These are phyloP conservation scores for Exserohilum rostratum DNA, from an alignment of 2,329 filamentous ascomycete genomes.

Conservation along the genomic window DNA sequence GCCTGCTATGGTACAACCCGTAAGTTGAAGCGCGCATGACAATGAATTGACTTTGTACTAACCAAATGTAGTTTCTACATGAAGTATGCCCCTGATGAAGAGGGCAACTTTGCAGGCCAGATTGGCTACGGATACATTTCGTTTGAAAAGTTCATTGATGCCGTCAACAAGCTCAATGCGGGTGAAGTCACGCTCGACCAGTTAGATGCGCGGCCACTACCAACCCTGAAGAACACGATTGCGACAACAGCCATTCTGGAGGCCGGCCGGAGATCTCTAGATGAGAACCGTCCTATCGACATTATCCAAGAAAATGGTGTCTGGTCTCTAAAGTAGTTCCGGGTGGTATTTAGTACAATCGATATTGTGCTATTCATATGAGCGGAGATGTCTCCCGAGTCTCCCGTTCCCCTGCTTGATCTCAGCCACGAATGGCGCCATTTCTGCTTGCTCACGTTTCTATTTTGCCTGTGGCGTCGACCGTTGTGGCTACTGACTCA, in stretches of 20 bases:
- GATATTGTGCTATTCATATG: background rate
- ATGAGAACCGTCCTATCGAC: conserved; percentile 78
- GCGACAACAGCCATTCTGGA: conserved; percentile 91
- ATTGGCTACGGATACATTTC: conserved; percentile 92
- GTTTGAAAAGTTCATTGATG: conserved; percentile 95
- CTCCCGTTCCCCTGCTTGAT: background rate
- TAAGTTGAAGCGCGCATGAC: conserved; percentile 44
- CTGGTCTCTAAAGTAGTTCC: conserved; percentile 68
- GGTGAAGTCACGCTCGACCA: conserved; percentile 74
- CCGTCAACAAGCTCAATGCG: conserved; percentile 77
- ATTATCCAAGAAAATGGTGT: conserved; percentile 70
- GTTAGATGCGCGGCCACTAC: conserved; percentile 79
- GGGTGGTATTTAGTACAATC: background rate
- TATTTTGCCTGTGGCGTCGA: background rate
- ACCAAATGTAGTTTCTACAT: conserved; percentile 73
- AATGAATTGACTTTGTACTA: conserved; percentile 3
- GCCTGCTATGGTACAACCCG: conserved; percentile 86
- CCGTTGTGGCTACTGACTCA: conserved; percentile 8
- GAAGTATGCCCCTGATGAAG: conserved; percentile 91
- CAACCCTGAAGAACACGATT: conserved; percentile 86
- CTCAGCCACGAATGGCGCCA: background rate
- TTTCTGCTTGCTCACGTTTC: background rate
- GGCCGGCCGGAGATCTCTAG: conserved; percentile 81
- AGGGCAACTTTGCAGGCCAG: conserved; percentile 92
- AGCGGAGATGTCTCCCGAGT: background rate